Percentiles rank a stretch among this genome's conserved stretches.
Conservation (phyloP, 2,329 filamentous ascomycete species). For the Teratosphaeriaceae sp. region DNA sequence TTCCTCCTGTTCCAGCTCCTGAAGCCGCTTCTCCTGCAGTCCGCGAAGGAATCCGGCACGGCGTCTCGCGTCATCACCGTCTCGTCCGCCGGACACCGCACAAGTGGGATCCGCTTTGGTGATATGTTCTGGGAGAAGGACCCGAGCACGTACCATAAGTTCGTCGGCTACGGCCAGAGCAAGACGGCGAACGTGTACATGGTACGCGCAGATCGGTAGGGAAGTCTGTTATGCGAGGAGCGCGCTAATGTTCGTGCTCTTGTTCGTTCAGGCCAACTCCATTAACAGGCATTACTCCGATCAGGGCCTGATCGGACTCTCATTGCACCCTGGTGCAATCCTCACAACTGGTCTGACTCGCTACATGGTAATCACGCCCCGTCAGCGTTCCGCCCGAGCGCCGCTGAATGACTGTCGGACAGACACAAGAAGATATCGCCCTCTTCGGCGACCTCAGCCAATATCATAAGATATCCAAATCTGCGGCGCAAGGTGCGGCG, state of each 20-base stretch:
- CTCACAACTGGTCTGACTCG: conserved; percentile 13
- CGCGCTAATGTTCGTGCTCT: no score
- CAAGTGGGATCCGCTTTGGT: conserved; percentile 19
- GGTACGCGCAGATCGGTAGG: no score
- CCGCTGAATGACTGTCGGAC: no score
- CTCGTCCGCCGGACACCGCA: conserved; percentile 38
- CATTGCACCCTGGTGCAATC: conserved; percentile 44
- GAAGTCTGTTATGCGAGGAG: no score
- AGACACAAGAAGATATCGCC: neutral
- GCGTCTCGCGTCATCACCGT: conserved; percentile 36
- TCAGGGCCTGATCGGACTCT: conserved; percentile 38
- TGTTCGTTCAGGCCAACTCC: no score
- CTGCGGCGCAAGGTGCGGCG: conserved; percentile 43
- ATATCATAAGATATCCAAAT: conserved; percentile 6
- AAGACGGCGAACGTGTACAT: conserved; percentile 50
- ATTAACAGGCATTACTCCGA: conserved; percentile 45
- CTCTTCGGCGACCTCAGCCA: neutral
- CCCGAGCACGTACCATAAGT: conserved; percentile 15
- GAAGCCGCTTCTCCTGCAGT: conserved; percentile 35
- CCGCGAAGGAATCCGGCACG: conserved; percentile 15
- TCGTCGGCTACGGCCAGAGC: conserved; percentile 39
- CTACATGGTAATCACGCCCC: no score
- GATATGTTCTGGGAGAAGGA: conserved; percentile 27
- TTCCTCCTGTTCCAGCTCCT: conserved; percentile 50
- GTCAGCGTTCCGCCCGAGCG: no score